phyloP scores from a whole-genome alignment of 345 rosid species.

The Punica granatum region DNA sequence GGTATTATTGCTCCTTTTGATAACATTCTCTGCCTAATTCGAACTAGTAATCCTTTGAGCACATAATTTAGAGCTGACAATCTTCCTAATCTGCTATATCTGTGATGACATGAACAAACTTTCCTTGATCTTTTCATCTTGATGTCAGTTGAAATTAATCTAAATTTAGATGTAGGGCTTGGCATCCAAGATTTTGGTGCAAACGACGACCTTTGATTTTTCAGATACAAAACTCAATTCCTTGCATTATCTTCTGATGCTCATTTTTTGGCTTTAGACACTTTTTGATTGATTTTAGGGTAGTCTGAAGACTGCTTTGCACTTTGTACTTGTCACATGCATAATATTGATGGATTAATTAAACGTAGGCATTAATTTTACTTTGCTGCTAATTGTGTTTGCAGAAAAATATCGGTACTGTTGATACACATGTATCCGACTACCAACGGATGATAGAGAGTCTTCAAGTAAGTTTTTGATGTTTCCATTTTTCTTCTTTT shows the following conservation, averaged over 20 bases:
- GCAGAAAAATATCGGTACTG: slow-evolving; percentile 90
- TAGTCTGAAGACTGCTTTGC: neutral
- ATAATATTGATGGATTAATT: neutral
- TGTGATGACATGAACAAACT: neutral
- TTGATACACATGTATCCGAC: slow-evolving; percentile 83
- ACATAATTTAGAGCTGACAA: neutral
- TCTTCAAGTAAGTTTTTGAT: slow-evolving; percentile 58
- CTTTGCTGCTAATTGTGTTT: slow-evolving; percentile 1
- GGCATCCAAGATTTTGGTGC: neutral
- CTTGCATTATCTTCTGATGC: neutral
- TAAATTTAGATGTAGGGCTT: neutral
- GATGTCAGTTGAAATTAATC: neutral
- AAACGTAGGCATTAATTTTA: neutral
- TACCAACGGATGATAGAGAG: slow-evolving; percentile 94
- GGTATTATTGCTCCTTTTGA: neutral
- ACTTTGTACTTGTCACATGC: neutral
- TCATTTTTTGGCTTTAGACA: neutral
- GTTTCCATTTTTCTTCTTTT: slow-evolving; percentile 7
- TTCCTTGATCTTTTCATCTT: neutral
- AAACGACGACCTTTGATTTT: neutral
- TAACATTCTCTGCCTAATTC: neutral
- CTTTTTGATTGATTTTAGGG: neutral
- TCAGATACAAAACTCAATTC: neutral
- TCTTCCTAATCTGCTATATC: neutral
- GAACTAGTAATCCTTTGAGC: neutral